Evolutionary conservation across 106 monocot genomes (phyloP), one percentile per base, ranked within the genome.

Genomic region (Chionographis japonica): DNA sequence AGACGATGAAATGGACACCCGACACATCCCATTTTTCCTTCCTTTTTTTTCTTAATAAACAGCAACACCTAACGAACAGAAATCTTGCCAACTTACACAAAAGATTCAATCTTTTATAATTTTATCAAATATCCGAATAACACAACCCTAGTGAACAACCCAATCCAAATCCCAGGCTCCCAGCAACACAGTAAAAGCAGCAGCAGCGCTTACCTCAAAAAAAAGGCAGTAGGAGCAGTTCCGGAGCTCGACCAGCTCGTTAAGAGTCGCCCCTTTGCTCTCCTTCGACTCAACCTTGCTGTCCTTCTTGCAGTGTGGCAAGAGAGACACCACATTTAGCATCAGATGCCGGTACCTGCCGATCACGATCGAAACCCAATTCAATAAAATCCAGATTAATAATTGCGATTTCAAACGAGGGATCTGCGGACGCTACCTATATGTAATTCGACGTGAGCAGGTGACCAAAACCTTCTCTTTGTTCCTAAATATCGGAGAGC

Each of bases 251-350:
- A 97, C 65, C 65, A 97, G 37, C 77, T 97, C 97, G 65, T 97
- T 89, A 1, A 97, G 78, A 2, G 89, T 85, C 3, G 72, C 71
- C n/a, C 92, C 92, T 62, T 92, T 92, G 77, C 77, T 87, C 71
- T 86, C 82, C 64, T 89, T 89, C 3, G 97, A 97, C 62, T 97
- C 97, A 2, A 97, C 69, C 79, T 97, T 97, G 66, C 79, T 97
- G 49, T 97, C 95, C 54, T 92, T 97, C 77, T 97, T 97, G 66
- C 82, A 80, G 41, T 97, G 95, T 6, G 92, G 95, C 58, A 97
- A 61, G 15, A 97, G 75, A 10, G 95, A 84, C 20, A 97, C 85
- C 61, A 97, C 58, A 68, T 97, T 83, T 59, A 87, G 52, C 95
- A 97, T 92, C 84, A 97, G 66, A 74, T 92, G 92, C 68, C 89